Percentiles rank a stretch among this genome's conserved stretches.
These are phyloP conservation scores for Globisporangium cederbergense DNA, from an alignment of 352 stramenopile species.

Conservation along the genomic window DNA sequence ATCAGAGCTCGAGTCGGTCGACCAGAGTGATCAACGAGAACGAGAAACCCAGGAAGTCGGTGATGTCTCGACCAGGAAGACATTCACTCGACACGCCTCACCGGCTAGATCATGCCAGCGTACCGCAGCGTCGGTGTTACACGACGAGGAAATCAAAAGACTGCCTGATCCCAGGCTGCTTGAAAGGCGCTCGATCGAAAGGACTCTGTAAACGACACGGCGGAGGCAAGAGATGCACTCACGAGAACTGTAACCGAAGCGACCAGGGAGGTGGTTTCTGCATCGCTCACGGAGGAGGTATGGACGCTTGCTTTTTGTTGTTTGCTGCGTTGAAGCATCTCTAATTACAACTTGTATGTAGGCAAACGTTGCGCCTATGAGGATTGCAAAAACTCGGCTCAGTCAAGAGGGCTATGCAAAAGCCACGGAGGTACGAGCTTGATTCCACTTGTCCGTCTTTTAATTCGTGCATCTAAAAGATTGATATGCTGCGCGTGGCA, in stretches of 20 bases:
- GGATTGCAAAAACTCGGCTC: constrained; percentile 77
- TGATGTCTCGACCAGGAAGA: constrained; percentile 22
- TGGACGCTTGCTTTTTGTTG: background rate
- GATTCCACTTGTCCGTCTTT: background rate
- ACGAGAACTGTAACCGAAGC: constrained; percentile 51
- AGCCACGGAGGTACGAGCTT: constrained; percentile 65
- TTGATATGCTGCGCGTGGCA: background rate
- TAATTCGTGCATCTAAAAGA: background rate
- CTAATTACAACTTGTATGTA: constrained; percentile 10
- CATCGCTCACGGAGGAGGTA: constrained; percentile 77
- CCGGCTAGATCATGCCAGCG: background rate
- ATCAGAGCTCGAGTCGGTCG: background rate
- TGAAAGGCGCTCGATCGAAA: constrained; percentile 72
- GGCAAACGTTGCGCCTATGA: constrained; percentile 60
- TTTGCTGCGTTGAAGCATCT: background rate
- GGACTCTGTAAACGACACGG: constrained; percentile 85
- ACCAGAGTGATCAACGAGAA: background rate
- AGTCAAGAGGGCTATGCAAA: constrained; percentile 83
- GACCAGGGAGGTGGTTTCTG: constrained; percentile 85
- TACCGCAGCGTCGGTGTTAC: constrained; percentile 22
- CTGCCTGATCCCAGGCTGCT: constrained; percentile 63
- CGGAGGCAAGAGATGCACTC: constrained; percentile 73
- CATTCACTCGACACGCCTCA: constrained; percentile 33
- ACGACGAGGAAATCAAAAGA: constrained; percentile 65
- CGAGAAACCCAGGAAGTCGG: background rate